Percentiles rank a stretch among this genome's conserved stretches.
Conservation (phyloP, 2,329 filamentous ascomycete species). For the Alternaria triticimaculans region DNA sequence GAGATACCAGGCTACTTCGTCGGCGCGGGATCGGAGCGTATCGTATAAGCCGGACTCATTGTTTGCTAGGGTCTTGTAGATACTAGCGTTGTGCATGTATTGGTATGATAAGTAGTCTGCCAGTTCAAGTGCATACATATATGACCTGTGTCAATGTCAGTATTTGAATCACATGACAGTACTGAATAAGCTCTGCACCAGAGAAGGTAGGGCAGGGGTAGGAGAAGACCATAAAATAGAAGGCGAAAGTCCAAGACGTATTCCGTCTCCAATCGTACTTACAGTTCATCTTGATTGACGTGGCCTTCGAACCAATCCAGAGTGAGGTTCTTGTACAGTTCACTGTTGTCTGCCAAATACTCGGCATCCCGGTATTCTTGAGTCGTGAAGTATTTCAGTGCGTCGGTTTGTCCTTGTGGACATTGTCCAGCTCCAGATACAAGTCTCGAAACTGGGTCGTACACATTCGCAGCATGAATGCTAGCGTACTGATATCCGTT, state of each 20-base stretch:
- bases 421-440: conserved; percentile 59
- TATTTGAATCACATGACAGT: not conserved
- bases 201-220: not conserved
- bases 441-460: conserved; percentile 60
- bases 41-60: conserved; percentile 36
- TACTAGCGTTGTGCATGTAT: conserved; percentile 58
- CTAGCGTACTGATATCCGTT: conserved; percentile 65
- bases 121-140: conserved; percentile 61
- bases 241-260: not conserved
- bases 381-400: conserved; percentile 52
- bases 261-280: conserved; percentile 7
- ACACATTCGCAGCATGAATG: conserved; percentile 52
- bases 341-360: conserved; percentile 46
- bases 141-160: conserved; percentile 48
- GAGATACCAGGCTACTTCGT: conserved; percentile 54
- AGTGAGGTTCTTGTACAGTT: conserved; percentile 57
- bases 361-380: conserved; percentile 46
- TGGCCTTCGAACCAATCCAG: conserved; percentile 52
- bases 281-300: conserved; percentile 43
- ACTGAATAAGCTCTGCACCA: not conserved
- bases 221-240: not conserved
- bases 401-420: conserved; percentile 45
- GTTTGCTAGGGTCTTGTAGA: conserved; percentile 43
- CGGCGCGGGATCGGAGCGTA: conserved; percentile 53
- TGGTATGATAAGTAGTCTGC: conserved; percentile 65